Percentiles rank a stretch among this genome's conserved stretches.
Conservation (phyloP, 441 rosid species). For the Erodium trifolium region DNA sequence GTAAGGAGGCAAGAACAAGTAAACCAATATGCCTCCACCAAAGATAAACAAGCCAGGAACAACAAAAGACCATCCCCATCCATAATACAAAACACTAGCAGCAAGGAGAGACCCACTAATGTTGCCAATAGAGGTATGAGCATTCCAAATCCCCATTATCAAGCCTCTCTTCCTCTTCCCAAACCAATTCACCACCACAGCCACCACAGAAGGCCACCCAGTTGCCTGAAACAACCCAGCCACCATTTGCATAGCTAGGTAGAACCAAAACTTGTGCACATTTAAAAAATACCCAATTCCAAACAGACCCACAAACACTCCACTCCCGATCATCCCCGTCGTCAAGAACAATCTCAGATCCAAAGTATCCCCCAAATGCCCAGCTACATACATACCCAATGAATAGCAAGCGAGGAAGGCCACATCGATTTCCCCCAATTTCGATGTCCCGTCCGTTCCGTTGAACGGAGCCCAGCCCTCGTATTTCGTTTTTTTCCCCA, state of each 20-base stretch:
- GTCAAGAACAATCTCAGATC: constrained; percentile 52
- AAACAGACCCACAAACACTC: constrained; percentile 71
- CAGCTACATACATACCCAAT: constrained; percentile 76
- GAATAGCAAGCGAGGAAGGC: constrained; percentile 89
- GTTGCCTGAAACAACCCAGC: constrained; percentile 94
- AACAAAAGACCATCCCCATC: constrained; percentile 95
- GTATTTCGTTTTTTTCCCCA: constrained; percentile 6
- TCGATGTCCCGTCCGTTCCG: constrained; percentile 16
- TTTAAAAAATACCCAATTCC: constrained; percentile 90
- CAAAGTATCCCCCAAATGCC: constrained; percentile 83
- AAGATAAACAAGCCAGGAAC: constrained; percentile 67
- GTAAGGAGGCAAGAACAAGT: constrained; percentile 72
- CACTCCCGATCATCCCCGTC: constrained; percentile 84
- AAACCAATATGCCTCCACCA: constrained; percentile 66
- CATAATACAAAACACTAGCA: constrained; percentile 74
- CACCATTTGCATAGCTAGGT: constrained; percentile 68
- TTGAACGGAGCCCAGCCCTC: constrained; percentile 80
- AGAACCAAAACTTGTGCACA: constrained; percentile 64
- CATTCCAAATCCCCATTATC: constrained; percentile 97
- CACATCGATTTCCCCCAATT: constrained; percentile 75
- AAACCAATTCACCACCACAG: constrained; percentile 90
- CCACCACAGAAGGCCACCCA: constrained; percentile 98
- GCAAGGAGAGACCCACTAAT: constrained; percentile 88
- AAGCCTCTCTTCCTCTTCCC: constrained; percentile 88
- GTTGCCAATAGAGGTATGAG: constrained; percentile 88